Base-by-base conservation (phyloP, 2,329 filamentous ascomycete genomes). In the Fusarium incarnatum region DNA sequence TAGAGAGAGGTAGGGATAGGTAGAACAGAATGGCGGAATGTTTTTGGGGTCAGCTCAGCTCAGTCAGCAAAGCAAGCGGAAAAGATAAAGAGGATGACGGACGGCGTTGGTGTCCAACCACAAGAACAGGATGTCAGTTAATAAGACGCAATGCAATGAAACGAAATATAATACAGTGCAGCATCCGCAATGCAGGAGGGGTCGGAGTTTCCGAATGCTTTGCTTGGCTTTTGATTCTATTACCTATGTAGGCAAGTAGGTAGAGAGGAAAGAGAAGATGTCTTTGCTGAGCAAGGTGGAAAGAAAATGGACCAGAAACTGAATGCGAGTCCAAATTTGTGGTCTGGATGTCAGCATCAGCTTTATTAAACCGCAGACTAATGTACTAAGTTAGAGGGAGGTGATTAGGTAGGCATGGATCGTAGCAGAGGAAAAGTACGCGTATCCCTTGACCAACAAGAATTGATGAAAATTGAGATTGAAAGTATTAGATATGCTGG, bases 331-430 rank as follows among this genome's bases (percentile, higher is more conserved):
- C 32, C 18, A 25, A 52, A 52, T 46, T 58, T 60, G 34, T 65
- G 53, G 47, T 61, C 34, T 60, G 53, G 47, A 61, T 60, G 68
- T 71, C 68, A 71, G 68, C 68, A 64, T 65, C 68, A 71, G 68
- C 68, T 68, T 71, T 71, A 71, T 66, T 61, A 69, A 56, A 65
- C 54, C 58, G 60, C 32, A 41, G 30, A 22, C 23, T n/a, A 22
- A 45, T 27, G 28, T 59, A 41, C 58, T 59, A 56, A 42, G 53
- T 47, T 40, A 15, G 25, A 52, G 55, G 22, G 32, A 30, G 13
- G 41, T 37, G 41, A 42, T 44, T 52, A 41, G 37, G 50, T 64
- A 22, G 22, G 22, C 5, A 22, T 22, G 22, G 22, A 54, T 40
- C 42, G 41, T 32, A 58, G 48, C 34, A 41, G 60, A 20, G 23